phyloP scores from a whole-genome alignment of 352 stramenopile genomes.

The Globisporangium apiculatum region DNA sequence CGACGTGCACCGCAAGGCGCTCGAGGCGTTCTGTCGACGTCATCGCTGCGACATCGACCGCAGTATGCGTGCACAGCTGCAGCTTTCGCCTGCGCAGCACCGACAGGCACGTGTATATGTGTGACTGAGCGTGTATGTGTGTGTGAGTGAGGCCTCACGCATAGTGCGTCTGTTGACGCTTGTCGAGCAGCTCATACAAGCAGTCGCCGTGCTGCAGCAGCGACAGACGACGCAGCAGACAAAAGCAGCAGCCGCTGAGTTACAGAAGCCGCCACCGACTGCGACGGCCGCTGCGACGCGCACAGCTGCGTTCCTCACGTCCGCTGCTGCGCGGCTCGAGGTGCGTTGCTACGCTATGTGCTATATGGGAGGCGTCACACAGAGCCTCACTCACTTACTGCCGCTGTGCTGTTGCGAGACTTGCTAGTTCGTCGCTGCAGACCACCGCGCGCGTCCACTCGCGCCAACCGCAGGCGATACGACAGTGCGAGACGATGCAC shows the following conservation, averaged over 20 bases:
- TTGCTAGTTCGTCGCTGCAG: no score
- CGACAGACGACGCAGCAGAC: no score
- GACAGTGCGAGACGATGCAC: no score
- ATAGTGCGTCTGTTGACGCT: no score
- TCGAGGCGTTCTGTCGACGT: slow-evolving; percentile 46
- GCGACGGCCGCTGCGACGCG: background rate
- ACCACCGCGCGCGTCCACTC: no score
- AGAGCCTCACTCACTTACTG: no score
- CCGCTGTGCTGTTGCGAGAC: no score
- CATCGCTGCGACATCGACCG: slow-evolving; percentile 49
- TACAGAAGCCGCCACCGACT: no score
- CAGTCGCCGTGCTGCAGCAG: background rate
- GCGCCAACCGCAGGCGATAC: no score
- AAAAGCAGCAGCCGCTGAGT: no score
- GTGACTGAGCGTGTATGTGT: background rate
- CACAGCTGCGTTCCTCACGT: slow-evolving; percentile 35
- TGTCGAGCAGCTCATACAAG: background rate
- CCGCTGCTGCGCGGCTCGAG: slow-evolving; percentile 28
- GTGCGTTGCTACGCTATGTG: slow-evolving; percentile 2
- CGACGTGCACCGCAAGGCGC: slow-evolving; percentile 20
- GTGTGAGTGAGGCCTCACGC: background rate
- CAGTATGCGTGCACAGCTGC: slow-evolving; percentile 28
- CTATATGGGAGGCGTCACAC: no score
- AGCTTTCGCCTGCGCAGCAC: slow-evolving; percentile 16
- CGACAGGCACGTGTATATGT: slow-evolving; percentile 20